These are phyloP conservation scores for Ceratobasidium sp. DNA, from an alignment of 1,284 basidiomycete species.

Conservation along the genomic window DNA sequence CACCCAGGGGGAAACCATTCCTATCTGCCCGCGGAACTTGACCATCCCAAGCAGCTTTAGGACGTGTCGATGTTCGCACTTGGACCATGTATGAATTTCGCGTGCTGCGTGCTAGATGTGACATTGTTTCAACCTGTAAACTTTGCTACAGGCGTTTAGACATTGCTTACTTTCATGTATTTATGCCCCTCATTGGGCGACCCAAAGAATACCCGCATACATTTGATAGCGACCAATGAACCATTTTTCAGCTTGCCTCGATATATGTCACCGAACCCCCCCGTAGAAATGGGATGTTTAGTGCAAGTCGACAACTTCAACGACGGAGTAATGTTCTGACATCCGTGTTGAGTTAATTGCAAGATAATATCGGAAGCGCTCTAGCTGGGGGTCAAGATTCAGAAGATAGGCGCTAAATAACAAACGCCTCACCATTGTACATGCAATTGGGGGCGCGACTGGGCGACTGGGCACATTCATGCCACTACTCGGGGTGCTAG, in stretches of 20 bases:
- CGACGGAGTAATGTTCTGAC: not conserved
- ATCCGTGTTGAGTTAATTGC: constrained; percentile 4
- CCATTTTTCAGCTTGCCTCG: constrained; percentile 5
- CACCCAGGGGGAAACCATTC: constrained; percentile 18
- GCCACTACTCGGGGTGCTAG: too few relatives aligned
- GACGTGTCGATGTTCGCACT: constrained; percentile 1
- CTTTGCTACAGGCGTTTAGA: too few relatives aligned
- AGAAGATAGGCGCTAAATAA: too few relatives aligned
- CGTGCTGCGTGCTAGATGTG: not conserved
- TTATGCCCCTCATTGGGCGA: not conserved
- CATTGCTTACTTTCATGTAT: not conserved
- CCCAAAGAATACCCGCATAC: not conserved
- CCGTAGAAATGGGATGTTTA: not conserved
- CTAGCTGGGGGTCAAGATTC: not conserved
- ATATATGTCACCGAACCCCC: constrained; percentile 17
- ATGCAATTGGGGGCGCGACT: not conserved
- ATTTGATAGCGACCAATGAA: constrained; percentile 5
- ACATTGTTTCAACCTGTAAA: not conserved
- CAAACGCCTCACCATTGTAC: not conserved
- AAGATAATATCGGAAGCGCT: not conserved
- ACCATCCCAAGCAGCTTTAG: not conserved
- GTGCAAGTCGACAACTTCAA: not conserved
- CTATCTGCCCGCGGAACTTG: constrained; percentile 1
- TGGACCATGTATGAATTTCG: constrained; percentile 25
- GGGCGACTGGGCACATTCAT: too few relatives aligned